Conservation (phyloP, 1,284 basidiomycete genomes). For the Apiotrichum montevideense region DNA sequence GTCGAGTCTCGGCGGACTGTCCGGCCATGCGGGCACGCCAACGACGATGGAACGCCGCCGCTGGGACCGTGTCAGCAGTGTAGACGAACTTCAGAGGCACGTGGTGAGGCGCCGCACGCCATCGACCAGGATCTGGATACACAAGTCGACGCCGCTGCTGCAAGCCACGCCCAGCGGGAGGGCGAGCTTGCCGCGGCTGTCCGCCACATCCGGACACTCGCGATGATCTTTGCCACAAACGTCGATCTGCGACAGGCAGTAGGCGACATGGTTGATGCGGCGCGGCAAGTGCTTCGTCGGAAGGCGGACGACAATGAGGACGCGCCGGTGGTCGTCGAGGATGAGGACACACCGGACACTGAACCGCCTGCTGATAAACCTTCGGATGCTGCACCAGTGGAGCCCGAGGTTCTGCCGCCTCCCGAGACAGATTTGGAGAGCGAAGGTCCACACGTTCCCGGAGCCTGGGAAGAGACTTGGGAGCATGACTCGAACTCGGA, state of each 20-base stretch:
- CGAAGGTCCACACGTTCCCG: not conserved
- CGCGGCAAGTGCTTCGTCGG: not conserved
- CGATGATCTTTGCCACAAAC: slow-evolving; percentile 8
- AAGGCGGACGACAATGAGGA: not conserved
- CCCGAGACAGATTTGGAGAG: too few relatives aligned
- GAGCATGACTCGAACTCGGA: not conserved
- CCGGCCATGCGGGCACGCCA: not conserved
- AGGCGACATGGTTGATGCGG: not conserved
- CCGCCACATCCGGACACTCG: slow-evolving; percentile 4
- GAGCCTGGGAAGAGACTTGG: not conserved
- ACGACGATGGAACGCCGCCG: not conserved
- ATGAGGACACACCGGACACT: too few relatives aligned
- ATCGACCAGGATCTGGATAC: not conserved
- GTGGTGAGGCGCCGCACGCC: not conserved
- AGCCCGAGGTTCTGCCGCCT: too few relatives aligned
- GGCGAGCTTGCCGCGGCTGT: slow-evolving; percentile 6
- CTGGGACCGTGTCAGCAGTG: not conserved
- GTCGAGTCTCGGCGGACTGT: not conserved
- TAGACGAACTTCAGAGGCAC: not conserved
- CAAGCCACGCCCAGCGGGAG: not conserved
- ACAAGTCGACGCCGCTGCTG: not conserved
- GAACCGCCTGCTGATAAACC: too few relatives aligned
- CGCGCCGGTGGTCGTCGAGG: not conserved
- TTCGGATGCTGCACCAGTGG: too few relatives aligned
- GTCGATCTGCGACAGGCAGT: slow-evolving; percentile 6